Conservation (phyloP, 805 yeast species). For the Lipomyces sp. region DNA sequence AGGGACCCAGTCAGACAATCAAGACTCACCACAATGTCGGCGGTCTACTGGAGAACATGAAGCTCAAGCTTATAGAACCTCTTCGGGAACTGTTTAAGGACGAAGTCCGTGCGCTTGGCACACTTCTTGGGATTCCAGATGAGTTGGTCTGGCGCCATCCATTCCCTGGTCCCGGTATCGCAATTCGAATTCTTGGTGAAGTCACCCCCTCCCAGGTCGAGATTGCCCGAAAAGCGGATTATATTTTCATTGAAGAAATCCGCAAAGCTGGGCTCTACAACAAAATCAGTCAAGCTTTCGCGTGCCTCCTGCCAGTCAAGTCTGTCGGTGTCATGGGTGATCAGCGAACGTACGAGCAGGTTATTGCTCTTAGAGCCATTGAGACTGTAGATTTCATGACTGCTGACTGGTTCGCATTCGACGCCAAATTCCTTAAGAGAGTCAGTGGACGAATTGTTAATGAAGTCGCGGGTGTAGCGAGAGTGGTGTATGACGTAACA, state of each 20-base stretch:
- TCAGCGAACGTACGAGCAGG: conserved; percentile 98
- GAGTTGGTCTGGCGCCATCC: conserved; percentile 99
- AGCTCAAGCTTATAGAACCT: conserved; percentile 97
- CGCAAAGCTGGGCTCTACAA: conserved; percentile 89
- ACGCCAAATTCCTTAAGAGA: conserved; percentile 85
- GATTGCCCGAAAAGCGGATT: conserved; percentile 97
- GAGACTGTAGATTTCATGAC: conserved; percentile 99
- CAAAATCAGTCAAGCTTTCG: conserved; percentile 96
- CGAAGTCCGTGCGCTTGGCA: conserved; percentile 96
- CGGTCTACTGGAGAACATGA: conserved; percentile 97
- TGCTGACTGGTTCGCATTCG: conserved; percentile 98
- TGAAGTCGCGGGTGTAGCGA: conserved; percentile 98
- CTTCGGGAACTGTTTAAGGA: conserved; percentile 98
- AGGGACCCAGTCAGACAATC: conserved; percentile 99
- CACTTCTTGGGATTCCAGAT: conserved; percentile 90
- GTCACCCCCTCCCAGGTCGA: conserved; percentile 91
- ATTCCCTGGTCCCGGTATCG: conserved; percentile 99
- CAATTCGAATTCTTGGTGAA: conserved; percentile 96
- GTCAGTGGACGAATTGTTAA: conserved; percentile 96
- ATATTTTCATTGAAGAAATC: conserved; percentile 94
- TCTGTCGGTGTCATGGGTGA: conserved; percentile 99
- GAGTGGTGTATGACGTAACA: conserved; percentile 98
- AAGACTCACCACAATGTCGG: conserved; percentile 99
- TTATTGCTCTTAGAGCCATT: conserved; percentile 96
- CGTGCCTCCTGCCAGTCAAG: conserved; percentile 94